Evolutionary conservation across 129 eudicot genomes (phyloP).

Genomic region (Rutidosis leptorrhynchoides): DNA sequence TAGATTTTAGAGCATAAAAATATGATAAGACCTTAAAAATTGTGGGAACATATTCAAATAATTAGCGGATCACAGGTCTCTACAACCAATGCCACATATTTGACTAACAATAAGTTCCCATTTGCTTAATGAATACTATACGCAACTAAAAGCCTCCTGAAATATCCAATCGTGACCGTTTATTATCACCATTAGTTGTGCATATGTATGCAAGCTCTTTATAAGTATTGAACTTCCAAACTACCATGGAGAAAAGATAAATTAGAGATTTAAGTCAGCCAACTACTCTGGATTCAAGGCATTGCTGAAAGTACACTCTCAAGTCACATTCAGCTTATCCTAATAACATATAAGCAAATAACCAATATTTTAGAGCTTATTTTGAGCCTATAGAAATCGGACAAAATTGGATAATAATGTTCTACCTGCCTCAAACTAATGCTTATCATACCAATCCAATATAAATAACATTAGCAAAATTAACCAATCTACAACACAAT

Average conservation of each 20-base stretch:
- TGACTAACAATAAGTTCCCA: constrained; percentile 6
- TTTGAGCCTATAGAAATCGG: not conserved
- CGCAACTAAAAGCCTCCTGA: not conserved
- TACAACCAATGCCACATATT: not conserved
- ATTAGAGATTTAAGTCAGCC: not conserved
- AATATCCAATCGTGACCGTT: not conserved
- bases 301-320: not conserved
- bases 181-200: not conserved
- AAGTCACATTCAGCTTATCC: not conserved
- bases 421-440: not conserved
- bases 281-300: not conserved
- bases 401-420: not conserved
- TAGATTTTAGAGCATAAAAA: not conserved
- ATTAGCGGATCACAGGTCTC: not conserved
- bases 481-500: not conserved
- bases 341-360: too few relatives aligned
- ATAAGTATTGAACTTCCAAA: not conserved
- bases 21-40: not conserved
- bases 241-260: not conserved
- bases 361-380: too few relatives aligned
- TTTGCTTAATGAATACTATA: constrained; percentile 9
- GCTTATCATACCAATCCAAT: constrained; percentile 16
- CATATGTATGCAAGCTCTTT: not conserved
- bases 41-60: not conserved
- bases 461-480: constrained; percentile 11